These are phyloP conservation scores for Coemansia sp. DNA, from an alignment of 192 early-diverging fungal species.

Conservation along the genomic window DNA sequence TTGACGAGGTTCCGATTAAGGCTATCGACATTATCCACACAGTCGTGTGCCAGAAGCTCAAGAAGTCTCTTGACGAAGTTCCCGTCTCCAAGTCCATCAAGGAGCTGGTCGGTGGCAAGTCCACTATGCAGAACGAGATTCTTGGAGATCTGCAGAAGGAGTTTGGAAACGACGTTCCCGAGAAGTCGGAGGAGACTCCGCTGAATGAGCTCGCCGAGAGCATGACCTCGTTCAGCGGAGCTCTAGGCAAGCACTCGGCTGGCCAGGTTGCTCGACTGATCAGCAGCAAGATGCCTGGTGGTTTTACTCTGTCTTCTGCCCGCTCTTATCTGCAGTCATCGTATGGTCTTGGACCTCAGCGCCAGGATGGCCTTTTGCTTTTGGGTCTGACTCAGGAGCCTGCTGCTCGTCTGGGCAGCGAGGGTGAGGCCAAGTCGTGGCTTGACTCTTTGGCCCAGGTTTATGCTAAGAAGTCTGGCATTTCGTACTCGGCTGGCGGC, in stretches of 20 bases:
- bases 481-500: slow-evolving; percentile 62
- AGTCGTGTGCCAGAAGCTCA: slow-evolving; percentile 89
- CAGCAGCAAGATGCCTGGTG: slow-evolving; percentile 85
- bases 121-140: slow-evolving; percentile 92
- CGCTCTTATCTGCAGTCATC: slow-evolving; percentile 71
- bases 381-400: slow-evolving; percentile 82
- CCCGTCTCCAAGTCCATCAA: slow-evolving; percentile 64
- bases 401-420: slow-evolving; percentile 70
- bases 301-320: slow-evolving; percentile 75
- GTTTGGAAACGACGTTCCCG: slow-evolving; percentile 77
- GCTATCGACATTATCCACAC: slow-evolving; percentile 80
- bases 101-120: slow-evolving; percentile 95
- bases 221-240: slow-evolving; percentile 59
- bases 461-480: slow-evolving; percentile 76
- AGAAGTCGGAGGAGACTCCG: slow-evolving; percentile 87
- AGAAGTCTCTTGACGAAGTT: slow-evolving; percentile 83
- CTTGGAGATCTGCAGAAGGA: slow-evolving; percentile 89
- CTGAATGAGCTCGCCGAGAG: slow-evolving; percentile 75
- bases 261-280: slow-evolving; percentile 74
- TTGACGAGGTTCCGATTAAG: slow-evolving; percentile 76
- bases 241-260: slow-evolving; percentile 77
- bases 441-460: slow-evolving; percentile 70
- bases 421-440: slow-evolving; percentile 88
- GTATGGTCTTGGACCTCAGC: slow-evolving; percentile 81
- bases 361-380: slow-evolving; percentile 78